A percentile compares a stretch with the other conserved stretches of the same genome.
These are phyloP conservation scores for Pythium plurisporium DNA, from an alignment of 352 stramenopile species.

Conservation along the genomic window DNA sequence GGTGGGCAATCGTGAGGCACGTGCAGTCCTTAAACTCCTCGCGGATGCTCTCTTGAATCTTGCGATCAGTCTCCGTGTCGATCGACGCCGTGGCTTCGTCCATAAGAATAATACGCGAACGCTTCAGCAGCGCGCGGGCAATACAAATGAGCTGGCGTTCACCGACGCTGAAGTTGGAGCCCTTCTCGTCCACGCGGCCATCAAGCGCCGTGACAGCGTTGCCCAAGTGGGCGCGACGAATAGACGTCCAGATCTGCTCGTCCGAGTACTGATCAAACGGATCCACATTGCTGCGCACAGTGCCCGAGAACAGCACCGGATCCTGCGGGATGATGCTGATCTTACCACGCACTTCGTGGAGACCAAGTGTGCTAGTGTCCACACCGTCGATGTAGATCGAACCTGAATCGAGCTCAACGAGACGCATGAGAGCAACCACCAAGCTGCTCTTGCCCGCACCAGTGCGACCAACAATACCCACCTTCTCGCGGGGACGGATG, in stretches of 20 bases:
- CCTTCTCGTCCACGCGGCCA: slow-evolving; percentile 80
- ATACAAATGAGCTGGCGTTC: slow-evolving; percentile 94
- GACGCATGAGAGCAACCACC: slow-evolving; percentile 35
- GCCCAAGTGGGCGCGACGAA: slow-evolving; percentile 31
- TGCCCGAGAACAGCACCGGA: slow-evolving; percentile 89
- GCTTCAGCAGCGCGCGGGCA: slow-evolving; percentile 88
- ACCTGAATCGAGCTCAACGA: slow-evolving; percentile 31
- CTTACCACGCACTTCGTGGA: slow-evolving; percentile 26
- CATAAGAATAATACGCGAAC: slow-evolving; percentile 94
- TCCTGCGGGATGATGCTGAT: slow-evolving; percentile 73
- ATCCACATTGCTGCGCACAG: slow-evolving; percentile 90
- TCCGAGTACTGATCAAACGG: slow-evolving; percentile 75
- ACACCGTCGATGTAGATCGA: slow-evolving; percentile 84
- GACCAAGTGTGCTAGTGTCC: slow-evolving; percentile 42
- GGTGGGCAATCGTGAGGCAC: slow-evolving; percentile 95
- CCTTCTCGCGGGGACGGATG: slow-evolving; percentile 27
- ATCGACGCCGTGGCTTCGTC: slow-evolving; percentile 96
- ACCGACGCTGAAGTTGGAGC: slow-evolving; percentile 92
- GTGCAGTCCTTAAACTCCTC: slow-evolving; percentile 77
- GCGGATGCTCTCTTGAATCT: slow-evolving; percentile 74
- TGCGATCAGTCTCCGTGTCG: slow-evolving; percentile 85
- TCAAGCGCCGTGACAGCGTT: slow-evolving; percentile 57
- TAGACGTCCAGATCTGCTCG: slow-evolving; percentile 37
- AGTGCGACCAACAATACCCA: slow-evolving; percentile 25
- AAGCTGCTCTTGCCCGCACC: slow-evolving; percentile 39